phyloP scores from a whole-genome alignment of 1,284 basidiomycete genomes.

The Entoloma clypeatum region DNA sequence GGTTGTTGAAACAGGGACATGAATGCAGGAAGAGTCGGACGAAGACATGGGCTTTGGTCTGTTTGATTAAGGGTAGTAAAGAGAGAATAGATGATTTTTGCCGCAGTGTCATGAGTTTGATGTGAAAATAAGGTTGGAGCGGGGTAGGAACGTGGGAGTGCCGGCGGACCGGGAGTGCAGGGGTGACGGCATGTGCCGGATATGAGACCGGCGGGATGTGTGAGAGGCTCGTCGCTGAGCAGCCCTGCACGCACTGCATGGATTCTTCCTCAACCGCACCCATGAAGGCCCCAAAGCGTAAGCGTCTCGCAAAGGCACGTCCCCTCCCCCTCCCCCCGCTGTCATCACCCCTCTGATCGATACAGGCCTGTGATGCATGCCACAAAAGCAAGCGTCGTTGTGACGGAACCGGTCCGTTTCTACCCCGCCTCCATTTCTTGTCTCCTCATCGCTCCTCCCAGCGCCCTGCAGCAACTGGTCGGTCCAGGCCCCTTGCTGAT shows the following conservation, averaged over 20 bases:
- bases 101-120: conserved; percentile 5
- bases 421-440: conserved; percentile 8
- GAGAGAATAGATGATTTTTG: background rate
- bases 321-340: conserved; percentile 8
- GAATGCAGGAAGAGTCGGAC: conserved; percentile 75
- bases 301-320: conserved; percentile 64
- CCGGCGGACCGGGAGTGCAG: conserved; percentile 32
- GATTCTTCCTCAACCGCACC: conserved; percentile 23
- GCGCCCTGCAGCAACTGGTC: conserved; percentile 81
- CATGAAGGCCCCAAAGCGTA: conserved; percentile 60
- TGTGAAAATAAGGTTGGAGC: conserved; percentile 14
- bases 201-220: conserved; percentile 23
- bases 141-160: conserved; percentile 18
- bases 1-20: conserved; percentile 13
- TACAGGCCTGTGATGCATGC: conserved; percentile 75
- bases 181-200: conserved; percentile 21
- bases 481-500: conserved; percentile 8
- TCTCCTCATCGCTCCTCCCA: conserved; percentile 26
- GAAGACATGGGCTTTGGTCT: conserved; percentile 94
- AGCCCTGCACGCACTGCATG: no score
- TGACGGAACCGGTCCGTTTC: conserved; percentile 67
- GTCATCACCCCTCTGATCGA: conserved; percentile 14
- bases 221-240: no score
- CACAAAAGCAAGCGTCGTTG: conserved; percentile 80
- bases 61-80: conserved; percentile 95